phyloP scores from a whole-genome alignment of 257 asterid genomes.

The Solanum paucissectum region DNA sequence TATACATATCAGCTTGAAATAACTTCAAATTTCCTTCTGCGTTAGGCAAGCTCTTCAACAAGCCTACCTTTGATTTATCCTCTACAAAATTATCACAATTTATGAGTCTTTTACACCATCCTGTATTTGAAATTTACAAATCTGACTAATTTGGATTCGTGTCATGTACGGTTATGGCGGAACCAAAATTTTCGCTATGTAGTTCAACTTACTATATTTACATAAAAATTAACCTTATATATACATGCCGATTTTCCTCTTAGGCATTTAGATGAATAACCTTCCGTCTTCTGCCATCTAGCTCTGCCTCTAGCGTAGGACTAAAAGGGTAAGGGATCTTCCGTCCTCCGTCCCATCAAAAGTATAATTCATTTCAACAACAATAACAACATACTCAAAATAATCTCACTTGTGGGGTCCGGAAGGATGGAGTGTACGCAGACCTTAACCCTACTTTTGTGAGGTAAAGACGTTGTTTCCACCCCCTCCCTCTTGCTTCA shows the following conservation, averaged over 20 bases:
- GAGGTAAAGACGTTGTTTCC: neutral
- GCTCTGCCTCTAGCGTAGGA: neutral
- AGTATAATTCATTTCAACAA: neutral
- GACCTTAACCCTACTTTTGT: neutral
- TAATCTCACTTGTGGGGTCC: neutral
- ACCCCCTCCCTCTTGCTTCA: neutral
- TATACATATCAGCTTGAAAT: constrained; percentile 21
- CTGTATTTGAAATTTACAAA: neutral
- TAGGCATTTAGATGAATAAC: neutral
- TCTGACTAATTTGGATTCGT: neutral
- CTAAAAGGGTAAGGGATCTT: neutral
- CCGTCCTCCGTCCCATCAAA: neutral
- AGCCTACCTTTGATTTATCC: constrained; percentile 11
- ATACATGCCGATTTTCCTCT: neutral
- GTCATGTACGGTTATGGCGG: neutral
- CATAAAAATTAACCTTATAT: neutral
- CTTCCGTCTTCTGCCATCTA: neutral
- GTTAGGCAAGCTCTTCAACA: constrained; percentile 18
- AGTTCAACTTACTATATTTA: neutral
- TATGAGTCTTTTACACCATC: neutral
- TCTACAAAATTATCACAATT: constrained; percentile 1
- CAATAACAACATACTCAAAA: neutral
- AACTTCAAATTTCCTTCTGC: constrained; percentile 14
- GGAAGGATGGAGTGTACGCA: neutral
- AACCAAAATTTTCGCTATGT: neutral